Percentiles rank a stretch among this genome's conserved stretches.
These are phyloP conservation scores for Annulohypoxylon bovei DNA, from an alignment of 495 filamentous ascomycete genomes.

Conservation along the genomic window DNA sequence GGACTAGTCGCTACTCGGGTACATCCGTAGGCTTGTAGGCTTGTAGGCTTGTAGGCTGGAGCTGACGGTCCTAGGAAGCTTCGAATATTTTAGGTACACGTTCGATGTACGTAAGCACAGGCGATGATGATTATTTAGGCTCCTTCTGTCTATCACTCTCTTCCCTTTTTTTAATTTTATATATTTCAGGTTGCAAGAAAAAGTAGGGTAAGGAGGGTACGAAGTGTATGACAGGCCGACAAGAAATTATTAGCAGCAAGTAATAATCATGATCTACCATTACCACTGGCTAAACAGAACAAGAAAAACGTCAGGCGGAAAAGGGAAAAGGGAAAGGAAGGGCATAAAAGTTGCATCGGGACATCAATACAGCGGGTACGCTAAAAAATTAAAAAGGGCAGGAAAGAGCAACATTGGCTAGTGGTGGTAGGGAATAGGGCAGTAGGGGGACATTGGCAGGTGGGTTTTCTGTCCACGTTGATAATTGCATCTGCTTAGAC, in stretches of 20 bases:
- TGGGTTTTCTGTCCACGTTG: slow-evolving; percentile 32
- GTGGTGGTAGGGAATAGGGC: not conserved
- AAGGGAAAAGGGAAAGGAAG: slow-evolving; percentile 11
- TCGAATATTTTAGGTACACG: slow-evolving; percentile 5
- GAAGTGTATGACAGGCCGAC: not conserved
- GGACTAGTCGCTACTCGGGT: slow-evolving; percentile 29
- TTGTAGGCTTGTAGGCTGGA: not conserved
- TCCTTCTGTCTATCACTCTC: not conserved
- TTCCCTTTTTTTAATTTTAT: not conserved
- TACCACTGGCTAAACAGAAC: slow-evolving; percentile 38
- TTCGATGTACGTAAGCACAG: slow-evolving; percentile 4
- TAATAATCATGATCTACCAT: slow-evolving; percentile 25
- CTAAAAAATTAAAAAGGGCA: slow-evolving; percentile 33
- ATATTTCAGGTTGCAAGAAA: not conserved
- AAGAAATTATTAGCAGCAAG: slow-evolving; percentile 25
- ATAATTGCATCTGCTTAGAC: slow-evolving; percentile 35
- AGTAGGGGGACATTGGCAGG: slow-evolving; percentile 24
- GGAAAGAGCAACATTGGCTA: slow-evolving; percentile 1
- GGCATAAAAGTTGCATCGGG: slow-evolving; percentile 37
- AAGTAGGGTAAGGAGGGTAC: not conserved
- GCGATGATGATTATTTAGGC: not conserved
- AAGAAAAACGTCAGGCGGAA: slow-evolving; percentile 32
- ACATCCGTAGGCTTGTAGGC: slow-evolving; percentile 18
- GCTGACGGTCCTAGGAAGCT: not conserved
- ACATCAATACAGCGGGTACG: slow-evolving; percentile 38